These are phyloP conservation scores for Saccharomycopsis sp. DNA, from an alignment of 805 yeast species.

Conservation along the genomic window DNA sequence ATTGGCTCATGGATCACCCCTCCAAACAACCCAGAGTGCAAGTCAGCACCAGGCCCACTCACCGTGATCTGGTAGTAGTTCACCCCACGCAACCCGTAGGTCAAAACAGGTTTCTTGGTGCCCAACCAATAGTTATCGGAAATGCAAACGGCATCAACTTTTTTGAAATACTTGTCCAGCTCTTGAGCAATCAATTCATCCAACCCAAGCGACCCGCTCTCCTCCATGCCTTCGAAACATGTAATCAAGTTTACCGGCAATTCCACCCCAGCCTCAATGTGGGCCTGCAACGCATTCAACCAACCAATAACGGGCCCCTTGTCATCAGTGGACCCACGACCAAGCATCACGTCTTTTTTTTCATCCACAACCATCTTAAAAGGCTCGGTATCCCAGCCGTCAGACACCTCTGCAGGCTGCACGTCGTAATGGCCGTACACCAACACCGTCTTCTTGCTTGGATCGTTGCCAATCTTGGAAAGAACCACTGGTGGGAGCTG, in stretches of 20 bases:
- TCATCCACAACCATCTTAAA: slow-evolving; percentile 57
- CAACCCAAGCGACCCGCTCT: slow-evolving; percentile 88
- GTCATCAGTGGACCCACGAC: slow-evolving; percentile 96
- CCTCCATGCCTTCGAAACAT: slow-evolving; percentile 99
- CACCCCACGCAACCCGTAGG: slow-evolving; percentile 96
- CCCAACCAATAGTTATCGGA: slow-evolving; percentile 99
- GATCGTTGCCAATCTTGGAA: slow-evolving; percentile 76
- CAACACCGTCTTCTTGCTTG: slow-evolving; percentile 76
- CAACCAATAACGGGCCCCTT: slow-evolving; percentile 98
- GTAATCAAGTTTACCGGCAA: slow-evolving; percentile 88
- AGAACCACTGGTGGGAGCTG: slow-evolving; percentile 92
- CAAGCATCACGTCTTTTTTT: slow-evolving; percentile 62
- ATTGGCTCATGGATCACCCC: slow-evolving; percentile 97
- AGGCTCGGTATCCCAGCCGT: slow-evolving; percentile 96
- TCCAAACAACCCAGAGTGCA: slow-evolving; percentile 96
- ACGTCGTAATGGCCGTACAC: slow-evolving; percentile 98
- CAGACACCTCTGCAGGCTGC: slow-evolving; percentile 87
- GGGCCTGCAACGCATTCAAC: slow-evolving; percentile 90
- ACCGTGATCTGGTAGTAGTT: slow-evolving; percentile 80
- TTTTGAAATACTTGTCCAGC: slow-evolving; percentile 71
- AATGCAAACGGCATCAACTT: slow-evolving; percentile 90
- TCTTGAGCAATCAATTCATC: slow-evolving; percentile 76
- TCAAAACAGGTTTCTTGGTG: slow-evolving; percentile 90
- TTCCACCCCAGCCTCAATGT: slow-evolving; percentile 71
- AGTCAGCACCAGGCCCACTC: slow-evolving; percentile 91